Evolutionary conservation across 805 yeast genomes (phyloP).

Genomic region (Metschnikowia borealis): DNA sequence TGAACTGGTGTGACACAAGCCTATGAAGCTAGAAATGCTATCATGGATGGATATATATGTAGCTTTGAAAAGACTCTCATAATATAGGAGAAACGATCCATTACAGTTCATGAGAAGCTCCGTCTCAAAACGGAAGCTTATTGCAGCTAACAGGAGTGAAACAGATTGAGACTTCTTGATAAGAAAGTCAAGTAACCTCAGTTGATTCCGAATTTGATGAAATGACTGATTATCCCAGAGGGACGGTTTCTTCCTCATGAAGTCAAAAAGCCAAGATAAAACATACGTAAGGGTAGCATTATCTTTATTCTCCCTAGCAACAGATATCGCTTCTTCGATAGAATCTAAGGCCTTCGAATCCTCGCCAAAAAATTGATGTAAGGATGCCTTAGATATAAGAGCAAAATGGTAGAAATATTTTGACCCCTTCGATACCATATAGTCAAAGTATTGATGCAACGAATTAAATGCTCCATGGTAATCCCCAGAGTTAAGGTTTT

Average conservation of each 20-base stretch:
- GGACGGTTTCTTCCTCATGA: constrained; percentile 64
- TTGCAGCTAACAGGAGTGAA: constrained; percentile 48
- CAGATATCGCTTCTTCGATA: constrained; percentile 80
- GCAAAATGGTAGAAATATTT: constrained; percentile 74
- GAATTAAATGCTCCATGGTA: constrained; percentile 53
- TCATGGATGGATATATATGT: constrained; percentile 52
- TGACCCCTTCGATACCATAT: constrained; percentile 64
- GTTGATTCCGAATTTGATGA: constrained; percentile 49
- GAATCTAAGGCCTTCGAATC: constrained; percentile 69
- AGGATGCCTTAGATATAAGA: constrained; percentile 62
- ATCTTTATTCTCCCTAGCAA: constrained; percentile 84
- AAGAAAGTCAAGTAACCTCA: constrained; percentile 62
- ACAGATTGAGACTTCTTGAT: constrained; percentile 50
- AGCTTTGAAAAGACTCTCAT: constrained; percentile 58
- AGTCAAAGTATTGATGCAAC: constrained; percentile 64
- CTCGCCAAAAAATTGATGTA: constrained; percentile 66
- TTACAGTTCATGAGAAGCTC: constrained; percentile 52
- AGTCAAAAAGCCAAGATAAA: constrained; percentile 69
- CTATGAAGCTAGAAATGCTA: constrained; percentile 38
- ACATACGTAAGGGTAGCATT: constrained; percentile 65
- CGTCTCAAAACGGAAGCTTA: constrained; percentile 65
- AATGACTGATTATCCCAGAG: constrained; percentile 44
- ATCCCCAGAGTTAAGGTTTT: constrained; percentile 54
- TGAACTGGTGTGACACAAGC: constrained; percentile 43
- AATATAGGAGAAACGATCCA: constrained; percentile 38